Evolutionary conservation across 805 yeast species (phyloP), one percentile per base, ranked within the genome.

Genomic region (Lipomyces japonicus): DNA sequence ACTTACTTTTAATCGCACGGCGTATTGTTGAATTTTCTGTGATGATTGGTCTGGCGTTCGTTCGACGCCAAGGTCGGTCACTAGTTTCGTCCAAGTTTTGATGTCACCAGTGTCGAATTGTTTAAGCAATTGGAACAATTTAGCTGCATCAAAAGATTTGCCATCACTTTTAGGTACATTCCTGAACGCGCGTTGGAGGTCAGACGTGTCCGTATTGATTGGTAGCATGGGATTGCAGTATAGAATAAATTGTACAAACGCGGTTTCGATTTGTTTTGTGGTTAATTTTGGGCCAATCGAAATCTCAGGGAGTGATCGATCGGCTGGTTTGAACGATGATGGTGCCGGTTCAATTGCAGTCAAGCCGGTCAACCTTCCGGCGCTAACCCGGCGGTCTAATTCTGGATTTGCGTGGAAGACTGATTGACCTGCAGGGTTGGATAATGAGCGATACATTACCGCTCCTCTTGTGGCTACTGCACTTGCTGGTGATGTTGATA

Each of bases 141-240:
- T 36, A 23, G 50, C 42, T 18, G 46, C 31, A 4, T 43, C 50
- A 26, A 55, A 55, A 4, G 44, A 47, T 28, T 53, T 44, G 28
- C 58, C 57, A 26, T 55, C 59, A 19, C 58, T 48, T 30, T 46
- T 53, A 12, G 59, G 59, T n/a, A 55, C 57, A 21, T 39, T 46
- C 19, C 53, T 36, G 42, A 55, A 52, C 4, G 53, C 53, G 7
- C 44, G 48, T 3, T 53, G 51, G 12, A 55, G 46, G 12, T 49
- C 55, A 6, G 50, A 28, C 10, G 59, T 44, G 46, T 50, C 44
- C 6, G 31, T 14, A 25, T 26, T 30, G n/a, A 30, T 36, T 4
- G 44, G 44, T 16, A 53, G 21, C 1, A 47, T 10, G 3, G 58
- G 58, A 37, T 53, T 53, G 52, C 58, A 53, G 50, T 53, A 53